Base-by-base conservation (phyloP, 2,329 filamentous ascomycete species). In the Curvularia sp. region DNA sequence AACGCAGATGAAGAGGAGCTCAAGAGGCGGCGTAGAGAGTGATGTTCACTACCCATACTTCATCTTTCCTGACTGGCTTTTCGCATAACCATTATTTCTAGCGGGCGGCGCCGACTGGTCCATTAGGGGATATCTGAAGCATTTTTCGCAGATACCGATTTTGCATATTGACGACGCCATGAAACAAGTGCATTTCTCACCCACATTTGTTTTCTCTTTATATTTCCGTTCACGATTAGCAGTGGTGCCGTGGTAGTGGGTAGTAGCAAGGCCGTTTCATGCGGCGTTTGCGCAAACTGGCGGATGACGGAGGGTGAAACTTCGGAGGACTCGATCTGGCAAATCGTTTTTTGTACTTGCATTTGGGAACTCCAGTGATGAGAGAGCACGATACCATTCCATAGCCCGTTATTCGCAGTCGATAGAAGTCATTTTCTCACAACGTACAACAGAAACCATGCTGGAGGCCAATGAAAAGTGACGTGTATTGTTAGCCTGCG, bases 21-120 rank as follows among this genome's bases (percentile, higher is more conserved):
- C 63, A 77, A 78, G 64, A 65, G 75, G 61, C 68, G 75, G 61
- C 74, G 75, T 55, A 72, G 74, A 65, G 71, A 75, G 43, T 77
- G 62, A 75, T 55, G 9, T 5, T 10, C 42, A 44, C 12, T 4
- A 31, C n/a, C 31, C 52, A 18, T 10, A 49, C 46, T n/a, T 52
- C 15, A 24, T 48, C 48, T 28, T 30, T 28, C 9, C 35, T 22
- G 31, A 39, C 28, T 61, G 12, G 8, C 41, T 47, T 48, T 64
- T 55, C 35, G 58, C 49, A 48, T 46, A 63, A 63, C 56, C 58
- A 63, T 65, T 38, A 64, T 63, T 61, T 69, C 62, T 57, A 60
- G 49, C 58, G 69, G 68, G 69, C 61, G 68, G 48, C 71, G 61
- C 67, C 63, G 42, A 60, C 56, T 70, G 62, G 62, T 67, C 24